These are phyloP conservation scores for Ceratobasidium sp. DNA, from an alignment of 1,284 basidiomycete genomes.

Conservation along the genomic window DNA sequence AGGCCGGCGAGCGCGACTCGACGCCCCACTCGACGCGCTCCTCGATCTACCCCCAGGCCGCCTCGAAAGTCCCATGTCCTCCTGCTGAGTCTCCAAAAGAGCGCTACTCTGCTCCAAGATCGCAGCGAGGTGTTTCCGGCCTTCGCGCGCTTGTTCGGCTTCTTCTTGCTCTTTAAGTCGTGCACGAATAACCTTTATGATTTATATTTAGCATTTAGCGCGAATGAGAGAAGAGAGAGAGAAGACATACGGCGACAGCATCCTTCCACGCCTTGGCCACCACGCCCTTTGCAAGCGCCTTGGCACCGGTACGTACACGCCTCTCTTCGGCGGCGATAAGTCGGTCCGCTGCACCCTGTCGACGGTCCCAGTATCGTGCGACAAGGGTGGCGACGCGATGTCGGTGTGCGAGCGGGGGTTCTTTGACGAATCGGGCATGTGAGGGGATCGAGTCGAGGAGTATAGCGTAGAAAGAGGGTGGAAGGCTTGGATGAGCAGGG, in stretches of 20 bases:
- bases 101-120: slow-evolving; percentile 92
- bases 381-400: slow-evolving; percentile 33
- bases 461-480: slow-evolving; percentile 5
- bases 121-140: slow-evolving; percentile 89
- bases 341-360: slow-evolving; percentile 35
- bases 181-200: slow-evolving; percentile 76
- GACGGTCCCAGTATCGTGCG: slow-evolving; percentile 36
- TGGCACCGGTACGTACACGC: slow-evolving; percentile 20
- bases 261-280: slow-evolving; percentile 86
- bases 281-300: slow-evolving; percentile 66
- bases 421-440: slow-evolving; percentile 31
- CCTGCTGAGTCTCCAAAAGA: slow-evolving; percentile 86
- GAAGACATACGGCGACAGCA: slow-evolving; percentile 81
- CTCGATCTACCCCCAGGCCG: slow-evolving; percentile 50
- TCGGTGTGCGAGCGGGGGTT: neutral
- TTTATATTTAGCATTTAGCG: neutral
- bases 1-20: slow-evolving; percentile 48
- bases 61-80: slow-evolving; percentile 67
- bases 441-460: slow-evolving; percentile 24
- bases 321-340: slow-evolving; percentile 33
- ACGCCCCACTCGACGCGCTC: slow-evolving; percentile 51
- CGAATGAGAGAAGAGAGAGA: slow-evolving; percentile 1
- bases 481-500: slow-evolving; percentile 3
- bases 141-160: slow-evolving; percentile 75
- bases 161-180: slow-evolving; percentile 70